phyloP scores from a whole-genome alignment of 169 alveolate genomes.

The Plasmodium coatneyi region DNA sequence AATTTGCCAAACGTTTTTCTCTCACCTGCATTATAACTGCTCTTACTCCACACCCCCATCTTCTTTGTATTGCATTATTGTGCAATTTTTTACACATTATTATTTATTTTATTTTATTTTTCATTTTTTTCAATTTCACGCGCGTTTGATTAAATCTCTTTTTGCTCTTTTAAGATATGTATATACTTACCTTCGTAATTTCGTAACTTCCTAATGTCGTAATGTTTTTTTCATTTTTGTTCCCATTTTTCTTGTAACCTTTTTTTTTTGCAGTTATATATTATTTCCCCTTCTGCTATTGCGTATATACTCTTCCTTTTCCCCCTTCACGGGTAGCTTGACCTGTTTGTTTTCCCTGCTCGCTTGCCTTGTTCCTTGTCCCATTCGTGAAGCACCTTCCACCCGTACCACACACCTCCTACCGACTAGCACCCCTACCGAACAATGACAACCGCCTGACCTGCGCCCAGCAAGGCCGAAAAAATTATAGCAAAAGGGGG shows the following conservation, averaged over 20 bases:
- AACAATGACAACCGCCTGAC: not conserved
- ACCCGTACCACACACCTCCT: not conserved
- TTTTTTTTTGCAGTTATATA: not conserved
- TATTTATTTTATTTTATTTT: not conserved
- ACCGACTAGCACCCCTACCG: not conserved
- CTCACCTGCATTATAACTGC: not conserved
- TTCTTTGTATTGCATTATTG: not conserved
- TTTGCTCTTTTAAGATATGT: constrained; percentile 12
- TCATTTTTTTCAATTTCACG: not conserved
- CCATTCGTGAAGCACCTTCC: not conserved
- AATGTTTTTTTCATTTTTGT: not conserved
- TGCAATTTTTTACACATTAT: constrained; percentile 1
- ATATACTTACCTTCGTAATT: not conserved
- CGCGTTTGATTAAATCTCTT: constrained; percentile 12
- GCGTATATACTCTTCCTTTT: not conserved
- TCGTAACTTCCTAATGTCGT: not conserved
- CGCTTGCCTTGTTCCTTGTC: not conserved
- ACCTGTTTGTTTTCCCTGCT: not conserved
- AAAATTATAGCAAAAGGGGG: not conserved
- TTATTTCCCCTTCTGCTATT: not conserved
- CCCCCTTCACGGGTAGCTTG: not conserved
- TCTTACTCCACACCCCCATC: not conserved
- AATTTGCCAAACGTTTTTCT: not conserved
- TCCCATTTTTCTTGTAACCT: not conserved
- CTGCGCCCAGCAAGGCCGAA: not conserved